Evolutionary conservation across 1,139 yeast genomes (phyloP).

Genomic region (Casaregolazyma lundiana): DNA sequence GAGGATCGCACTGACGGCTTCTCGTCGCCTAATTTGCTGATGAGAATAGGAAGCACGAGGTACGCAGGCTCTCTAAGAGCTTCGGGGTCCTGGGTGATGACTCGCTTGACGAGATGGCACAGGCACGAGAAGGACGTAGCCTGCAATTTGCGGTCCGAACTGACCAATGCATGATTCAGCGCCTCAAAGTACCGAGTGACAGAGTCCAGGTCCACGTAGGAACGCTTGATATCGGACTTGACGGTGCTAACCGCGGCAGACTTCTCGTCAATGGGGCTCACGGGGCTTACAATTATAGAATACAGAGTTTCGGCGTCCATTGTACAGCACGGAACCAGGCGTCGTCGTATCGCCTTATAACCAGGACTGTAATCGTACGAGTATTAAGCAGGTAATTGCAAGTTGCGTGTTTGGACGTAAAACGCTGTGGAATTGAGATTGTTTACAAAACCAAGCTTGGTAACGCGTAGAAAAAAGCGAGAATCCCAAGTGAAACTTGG

Average conservation of each 20-base stretch:
- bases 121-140: conserved; percentile 58
- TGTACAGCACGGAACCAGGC: not conserved
- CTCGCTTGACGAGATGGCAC: conserved; percentile 71
- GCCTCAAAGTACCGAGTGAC: conserved; percentile 58
- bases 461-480: not conserved
- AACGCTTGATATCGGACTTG: conserved; percentile 67
- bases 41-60: conserved; percentile 53
- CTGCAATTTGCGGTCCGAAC: conserved; percentile 41
- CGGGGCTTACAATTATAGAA: conserved; percentile 3
- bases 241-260: conserved; percentile 44
- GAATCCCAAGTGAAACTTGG: too few species aligned
- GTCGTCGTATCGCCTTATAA: not conserved
- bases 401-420: not conserved
- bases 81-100: conserved; percentile 65
- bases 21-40: conserved; percentile 49
- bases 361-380: too few species aligned
- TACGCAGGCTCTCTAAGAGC: conserved; percentile 47
- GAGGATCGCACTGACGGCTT: conserved; percentile 43
- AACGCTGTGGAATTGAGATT: not conserved
- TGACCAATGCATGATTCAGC: conserved; percentile 44
- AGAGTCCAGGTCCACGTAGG: conserved; percentile 47
- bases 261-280: conserved; percentile 31
- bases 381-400: too few species aligned
- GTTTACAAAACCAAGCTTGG: not conserved
- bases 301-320: conserved; percentile 10